Base-by-base conservation (phyloP, 768 basidiomycete genomes). In the Pulveroboletus frians region DNA sequence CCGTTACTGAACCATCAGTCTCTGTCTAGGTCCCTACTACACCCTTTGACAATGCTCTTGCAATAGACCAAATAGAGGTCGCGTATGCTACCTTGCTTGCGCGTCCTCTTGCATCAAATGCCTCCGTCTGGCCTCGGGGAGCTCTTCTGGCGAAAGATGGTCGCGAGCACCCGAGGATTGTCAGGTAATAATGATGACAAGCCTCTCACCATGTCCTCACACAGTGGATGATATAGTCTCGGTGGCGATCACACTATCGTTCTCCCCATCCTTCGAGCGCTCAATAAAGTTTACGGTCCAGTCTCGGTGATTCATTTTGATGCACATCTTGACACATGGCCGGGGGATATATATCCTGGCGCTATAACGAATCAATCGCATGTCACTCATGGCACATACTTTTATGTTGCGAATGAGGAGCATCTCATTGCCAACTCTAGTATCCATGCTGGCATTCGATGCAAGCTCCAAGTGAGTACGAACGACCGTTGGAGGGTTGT, bases 181-280 rank as follows among this genome's bases (percentile, higher is more conserved):
- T 93, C 51, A 85, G 85, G 68, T 73, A 49, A 41, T 54, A 47
- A 3, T n/a, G 2, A 14, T 30, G n/a, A 5, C 17, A 7, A 30
- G 4, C 23, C 36, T 32, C 31, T 15, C 10, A 27, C 13, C 27
- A 9, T 9, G 9, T 30, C 14, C 51, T 52, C 46, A 47, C 32
- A 26, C 9, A 15, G 2, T 31, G n/a, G n/a, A n/a, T 39, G 31
- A 5, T 36, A 39, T 43, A 66, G 65, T 47, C 72, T 89, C 26
- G 92, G 92, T 21, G 92, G 92, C 6, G 92, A 93, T 60, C 92
- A 93, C 65, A 90, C 90, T 13, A 87, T 92, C 54, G 90, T 85
- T 8, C 77, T 92, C 15, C 89, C 91, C 8, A 91, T 93, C 56
- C 76, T 94, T 13, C 84, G 89, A 39, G 79, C 91, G 14, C 69